Conservation (phyloP, 176 grass and related monocot species). For the Oryza australiensis region DNA sequence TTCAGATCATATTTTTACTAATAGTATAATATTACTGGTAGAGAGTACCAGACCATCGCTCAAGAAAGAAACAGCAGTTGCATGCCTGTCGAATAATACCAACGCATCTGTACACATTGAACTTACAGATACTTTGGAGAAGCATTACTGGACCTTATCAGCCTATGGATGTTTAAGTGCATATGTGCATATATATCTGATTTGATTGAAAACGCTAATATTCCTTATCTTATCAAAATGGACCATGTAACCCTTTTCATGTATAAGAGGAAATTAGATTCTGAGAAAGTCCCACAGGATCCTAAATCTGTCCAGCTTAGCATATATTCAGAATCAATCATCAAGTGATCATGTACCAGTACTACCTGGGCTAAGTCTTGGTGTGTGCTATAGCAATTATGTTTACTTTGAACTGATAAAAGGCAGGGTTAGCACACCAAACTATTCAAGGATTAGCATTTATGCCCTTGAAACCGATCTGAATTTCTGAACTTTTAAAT, state of each 20-base stretch:
- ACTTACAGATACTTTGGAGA: background rate
- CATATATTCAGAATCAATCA: slow-evolving; percentile 8
- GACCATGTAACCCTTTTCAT: background rate
- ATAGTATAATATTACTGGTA: no score
- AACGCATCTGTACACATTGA: background rate
- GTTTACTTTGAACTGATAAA: background rate
- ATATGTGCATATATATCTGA: background rate
- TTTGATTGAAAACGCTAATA: no score
- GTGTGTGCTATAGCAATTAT: background rate
- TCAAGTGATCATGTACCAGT: background rate
- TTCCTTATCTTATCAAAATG: background rate
- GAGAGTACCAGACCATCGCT: no score
- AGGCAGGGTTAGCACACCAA: background rate
- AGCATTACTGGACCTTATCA: background rate
- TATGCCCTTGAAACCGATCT: background rate
- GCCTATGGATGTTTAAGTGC: background rate
- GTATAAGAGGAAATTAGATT: background rate
- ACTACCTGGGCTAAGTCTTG: background rate
- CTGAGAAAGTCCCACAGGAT: background rate
- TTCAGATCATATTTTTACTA: no score
- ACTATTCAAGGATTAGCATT: background rate
- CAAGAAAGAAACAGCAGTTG: background rate
- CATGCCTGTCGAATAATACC: background rate
- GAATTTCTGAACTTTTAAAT: background rate
- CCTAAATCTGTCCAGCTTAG: background rate